Percentiles rank a stretch among this genome's conserved stretches.
These are phyloP conservation scores for Cyberlindnera euphorbiae DNA, from an alignment of 805 yeast species.

Conservation along the genomic window DNA sequence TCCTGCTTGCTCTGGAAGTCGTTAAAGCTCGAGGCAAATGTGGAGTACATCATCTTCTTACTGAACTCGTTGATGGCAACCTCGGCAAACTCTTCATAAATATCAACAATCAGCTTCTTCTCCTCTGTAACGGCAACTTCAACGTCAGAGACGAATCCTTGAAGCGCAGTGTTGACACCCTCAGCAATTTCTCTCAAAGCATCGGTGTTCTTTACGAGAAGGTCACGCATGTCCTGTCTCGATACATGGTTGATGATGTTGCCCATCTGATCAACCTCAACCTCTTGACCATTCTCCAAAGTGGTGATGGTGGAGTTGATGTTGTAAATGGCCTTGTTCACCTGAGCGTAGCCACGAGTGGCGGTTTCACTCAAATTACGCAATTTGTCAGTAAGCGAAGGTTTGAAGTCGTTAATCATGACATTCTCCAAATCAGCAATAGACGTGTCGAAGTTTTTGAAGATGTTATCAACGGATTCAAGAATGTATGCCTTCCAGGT, in stretches of 20 bases:
- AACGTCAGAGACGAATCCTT: slow-evolving; percentile 22
- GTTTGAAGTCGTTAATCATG: slow-evolving; percentile 26
- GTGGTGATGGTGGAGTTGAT: slow-evolving; percentile 33
- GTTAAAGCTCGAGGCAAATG: slow-evolving; percentile 20
- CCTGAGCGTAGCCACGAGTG: slow-evolving; percentile 23
- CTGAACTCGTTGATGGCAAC: slow-evolving; percentile 61
- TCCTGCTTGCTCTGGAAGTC: slow-evolving; percentile 24
- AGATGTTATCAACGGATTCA: slow-evolving; percentile 35
- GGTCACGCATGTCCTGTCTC: slow-evolving; percentile 44
- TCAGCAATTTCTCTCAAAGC: slow-evolving; percentile 29
- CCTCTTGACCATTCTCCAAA: slow-evolving; percentile 29
- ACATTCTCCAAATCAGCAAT: slow-evolving; percentile 28
- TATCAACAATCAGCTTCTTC: slow-evolving; percentile 49
- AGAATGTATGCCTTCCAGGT: slow-evolving; percentile 34
- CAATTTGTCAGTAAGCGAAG: slow-evolving; percentile 31
- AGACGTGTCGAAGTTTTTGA: slow-evolving; percentile 34
- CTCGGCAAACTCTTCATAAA: slow-evolving; percentile 71
- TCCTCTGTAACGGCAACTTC: slow-evolving; percentile 33
- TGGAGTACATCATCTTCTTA: slow-evolving; percentile 44
- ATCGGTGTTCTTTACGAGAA: slow-evolving; percentile 30
- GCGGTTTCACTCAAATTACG: slow-evolving; percentile 28
- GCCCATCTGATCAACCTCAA: slow-evolving; percentile 31
- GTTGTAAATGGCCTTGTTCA: slow-evolving; percentile 32
- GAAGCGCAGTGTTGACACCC: slow-evolving; percentile 28
- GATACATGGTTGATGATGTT: slow-evolving; percentile 34